A percentile compares a stretch with the other conserved stretches of the same genome.
Evolutionary conservation across 23 red algal species (phyloP).

Genomic region (Cyanidium caldarium): DNA sequence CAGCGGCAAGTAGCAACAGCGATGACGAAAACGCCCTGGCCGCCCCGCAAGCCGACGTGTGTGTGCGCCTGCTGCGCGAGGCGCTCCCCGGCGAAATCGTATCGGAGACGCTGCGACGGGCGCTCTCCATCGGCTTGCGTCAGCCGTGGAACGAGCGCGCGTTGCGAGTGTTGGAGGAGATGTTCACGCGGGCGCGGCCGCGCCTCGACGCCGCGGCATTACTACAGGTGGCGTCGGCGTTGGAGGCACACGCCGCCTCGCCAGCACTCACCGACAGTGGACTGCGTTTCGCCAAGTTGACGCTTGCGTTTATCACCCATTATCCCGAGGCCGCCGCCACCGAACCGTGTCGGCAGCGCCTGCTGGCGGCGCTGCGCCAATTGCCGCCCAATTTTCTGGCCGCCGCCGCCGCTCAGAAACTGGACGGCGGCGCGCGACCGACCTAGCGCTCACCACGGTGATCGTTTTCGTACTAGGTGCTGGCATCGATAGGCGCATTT

Average conservation of each 20-base stretch:
- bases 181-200: not conserved
- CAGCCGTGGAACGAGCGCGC: not conserved
- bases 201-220: not conserved
- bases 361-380: not conserved
- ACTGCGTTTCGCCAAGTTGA: not conserved
- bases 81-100: not conserved
- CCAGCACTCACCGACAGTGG: not conserved
- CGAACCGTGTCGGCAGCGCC: not conserved
- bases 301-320: not conserved
- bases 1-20: too few relatives aligned
- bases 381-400: not conserved
- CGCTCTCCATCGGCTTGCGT: too few relatives aligned
- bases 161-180: not conserved
- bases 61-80: not conserved
- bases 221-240: not conserved
- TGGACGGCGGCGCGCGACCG: too few relatives aligned
- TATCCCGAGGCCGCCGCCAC: not conserved
- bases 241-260: not conserved
- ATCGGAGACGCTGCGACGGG: not conserved
- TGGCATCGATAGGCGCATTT: too few relatives aligned
- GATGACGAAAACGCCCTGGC: not conserved
- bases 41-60: not conserved
- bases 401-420: not conserved
- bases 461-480: too few relatives aligned
- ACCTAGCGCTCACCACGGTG: too few relatives aligned